Percentiles rank a stretch among this genome's conserved stretches.
phyloP scores from a whole-genome alignment of 148 eudicot species.

The Camellia sinensis region DNA sequence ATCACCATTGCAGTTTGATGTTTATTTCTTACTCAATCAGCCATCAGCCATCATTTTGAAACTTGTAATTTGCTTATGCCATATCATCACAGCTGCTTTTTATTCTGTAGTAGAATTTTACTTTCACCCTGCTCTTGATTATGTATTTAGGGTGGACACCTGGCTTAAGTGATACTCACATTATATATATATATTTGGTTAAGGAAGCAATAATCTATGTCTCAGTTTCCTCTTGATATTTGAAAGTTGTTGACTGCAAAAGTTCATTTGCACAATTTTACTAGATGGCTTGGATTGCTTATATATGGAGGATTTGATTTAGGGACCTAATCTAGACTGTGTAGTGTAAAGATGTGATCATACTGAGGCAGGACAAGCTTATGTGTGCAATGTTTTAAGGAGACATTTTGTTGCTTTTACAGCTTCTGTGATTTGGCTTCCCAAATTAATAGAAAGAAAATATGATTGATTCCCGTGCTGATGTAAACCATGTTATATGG shows the following conservation, averaged over 20 bases:
- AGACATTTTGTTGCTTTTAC: background rate
- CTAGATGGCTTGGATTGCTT: background rate
- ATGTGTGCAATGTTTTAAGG: background rate
- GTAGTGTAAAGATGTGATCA: background rate
- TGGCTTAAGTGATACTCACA: background rate
- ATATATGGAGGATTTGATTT: background rate
- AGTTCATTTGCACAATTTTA: background rate
- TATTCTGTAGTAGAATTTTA: background rate
- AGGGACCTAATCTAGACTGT: background rate
- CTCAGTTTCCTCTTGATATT: background rate
- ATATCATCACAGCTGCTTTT: background rate
- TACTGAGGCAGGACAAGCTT: background rate
- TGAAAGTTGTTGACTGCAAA: background rate
- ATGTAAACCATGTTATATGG: background rate
- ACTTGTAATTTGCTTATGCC: background rate
- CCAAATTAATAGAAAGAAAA: background rate
- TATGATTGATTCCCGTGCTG: background rate
- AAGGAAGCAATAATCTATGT: background rate
- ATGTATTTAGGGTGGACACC: background rate
- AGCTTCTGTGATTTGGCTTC: background rate
- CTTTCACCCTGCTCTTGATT: background rate
- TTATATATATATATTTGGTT: background rate
- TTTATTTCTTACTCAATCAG: background rate
- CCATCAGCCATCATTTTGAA: background rate
- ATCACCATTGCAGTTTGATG: background rate